Percentiles rank a stretch among this genome's conserved stretches.
These are phyloP conservation scores for Dryas alaskensis DNA, from an alignment of 306 rosid species.

Conservation along the genomic window DNA sequence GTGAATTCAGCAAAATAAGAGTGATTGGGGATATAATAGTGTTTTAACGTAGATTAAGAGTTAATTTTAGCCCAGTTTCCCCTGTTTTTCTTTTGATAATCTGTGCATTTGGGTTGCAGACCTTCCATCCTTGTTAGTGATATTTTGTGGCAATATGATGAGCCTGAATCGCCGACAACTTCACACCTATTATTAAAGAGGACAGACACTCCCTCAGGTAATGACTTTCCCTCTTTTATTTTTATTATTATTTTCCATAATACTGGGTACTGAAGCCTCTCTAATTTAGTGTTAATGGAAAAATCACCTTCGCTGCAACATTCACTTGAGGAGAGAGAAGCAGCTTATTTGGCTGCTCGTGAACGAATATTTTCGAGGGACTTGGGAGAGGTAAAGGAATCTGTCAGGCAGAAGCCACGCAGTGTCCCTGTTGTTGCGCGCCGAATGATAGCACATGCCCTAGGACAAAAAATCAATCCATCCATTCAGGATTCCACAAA, in stretches of 20 bases:
- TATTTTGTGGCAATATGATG: slow-evolving; percentile 75
- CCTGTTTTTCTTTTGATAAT: slow-evolving; percentile 13
- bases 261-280: slow-evolving; percentile 17
- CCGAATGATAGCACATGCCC: slow-evolving; percentile 95
- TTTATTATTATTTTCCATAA: neutral
- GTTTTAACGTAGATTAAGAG: neutral
- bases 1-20: neutral
- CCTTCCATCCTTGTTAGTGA: slow-evolving; percentile 96
- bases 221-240: neutral
- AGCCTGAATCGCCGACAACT: slow-evolving; percentile 52
- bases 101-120: slow-evolving; percentile 52
- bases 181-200: slow-evolving; percentile 80
- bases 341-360: slow-evolving; percentile 85
- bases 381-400: slow-evolving; percentile 51
- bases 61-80: neutral
- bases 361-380: slow-evolving; percentile 73
- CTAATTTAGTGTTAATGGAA: slow-evolving; percentile 41
- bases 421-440: slow-evolving; percentile 82
- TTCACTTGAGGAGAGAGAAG: slow-evolving; percentile 80
- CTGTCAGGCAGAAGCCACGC: slow-evolving; percentile 64
- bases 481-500: slow-evolving; percentile 35
- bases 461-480: slow-evolving; percentile 72
- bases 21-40: neutral
- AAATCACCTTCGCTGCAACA: slow-evolving; percentile 42
- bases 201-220: slow-evolving; percentile 66